Conservation (phyloP, 257 asterid genomes). For the Solanum etuberosum region DNA sequence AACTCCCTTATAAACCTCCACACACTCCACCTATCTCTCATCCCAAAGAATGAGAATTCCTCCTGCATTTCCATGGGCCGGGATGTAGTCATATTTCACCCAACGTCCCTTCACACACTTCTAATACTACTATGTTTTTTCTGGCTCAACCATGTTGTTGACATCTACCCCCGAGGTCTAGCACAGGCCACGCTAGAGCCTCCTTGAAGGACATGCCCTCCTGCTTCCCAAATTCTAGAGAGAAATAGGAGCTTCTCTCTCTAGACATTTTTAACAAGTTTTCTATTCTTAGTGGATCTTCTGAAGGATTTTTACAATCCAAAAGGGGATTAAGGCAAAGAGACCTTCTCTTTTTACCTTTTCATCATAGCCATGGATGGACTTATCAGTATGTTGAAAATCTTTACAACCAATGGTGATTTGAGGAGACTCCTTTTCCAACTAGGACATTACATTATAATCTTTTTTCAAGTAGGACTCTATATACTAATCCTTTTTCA, state of each 20-base stretch:
- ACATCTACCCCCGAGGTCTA: neutral
- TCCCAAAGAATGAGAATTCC: neutral
- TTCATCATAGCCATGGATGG: neutral
- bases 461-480: neutral
- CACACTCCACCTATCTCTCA: neutral
- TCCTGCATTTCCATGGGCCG: neutral
- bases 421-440: neutral
- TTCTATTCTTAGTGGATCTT: neutral
- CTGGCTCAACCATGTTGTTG: neutral
- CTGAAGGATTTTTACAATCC: neutral
- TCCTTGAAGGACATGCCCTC: neutral
- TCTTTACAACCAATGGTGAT: neutral
- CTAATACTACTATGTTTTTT: neutral
- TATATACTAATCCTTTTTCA: neutral
- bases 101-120: neutral
- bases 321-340: neutral
- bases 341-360: neutral
- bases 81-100: neutral
- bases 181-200: neutral
- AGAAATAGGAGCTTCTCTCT: neutral
- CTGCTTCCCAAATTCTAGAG: neutral
- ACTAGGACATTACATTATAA: neutral
- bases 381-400: neutral
- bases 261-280: neutral
- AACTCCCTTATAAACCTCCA: neutral